Evolutionary conservation across 768 basidiomycete species (phyloP), one percentile per base, ranked within the genome.

Genomic region (Suillus subalutaceus): DNA sequence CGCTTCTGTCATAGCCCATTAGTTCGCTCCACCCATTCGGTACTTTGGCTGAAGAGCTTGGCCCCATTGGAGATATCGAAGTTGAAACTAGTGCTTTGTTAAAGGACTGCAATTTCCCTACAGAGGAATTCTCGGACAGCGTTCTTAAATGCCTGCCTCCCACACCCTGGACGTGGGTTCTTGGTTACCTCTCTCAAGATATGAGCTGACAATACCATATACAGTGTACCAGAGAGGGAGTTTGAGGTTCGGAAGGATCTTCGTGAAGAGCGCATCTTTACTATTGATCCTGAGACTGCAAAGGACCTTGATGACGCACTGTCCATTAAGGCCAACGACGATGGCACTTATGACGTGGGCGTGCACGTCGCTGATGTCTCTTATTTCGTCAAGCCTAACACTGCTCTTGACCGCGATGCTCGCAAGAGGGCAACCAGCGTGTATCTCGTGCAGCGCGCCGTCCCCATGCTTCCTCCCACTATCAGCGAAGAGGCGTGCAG

Each of bases 71-170:
- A n/a, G 94, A 99, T 70, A 90, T 97, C 62, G 96, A 99, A 78
- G 96, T 97, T 9, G 97, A 99, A 79, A 99, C 97, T 6, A 96
- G 94, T 67, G 97, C 97, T 9, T 82, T 99, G 66, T 83, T 99
- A 69, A 99, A 99, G 78, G 97, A 99, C 77, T 98, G 96, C 84
- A 98, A 98, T 79, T 98, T 98, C 89, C 94, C 97, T 2, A 93
- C 94, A 0, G 96, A 97, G 77, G 97, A 99, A 68, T 99, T 99
- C 79, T 88, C 90, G 10, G 97, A 99, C 57, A 92, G 92, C 72
- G 96, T 98, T 30, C 74, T 95, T 68, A 98, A 99, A 78, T 99
- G 97, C 75, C 80, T 99, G 32, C 97, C 97, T 58, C 97, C 97
- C 30, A 85, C 93, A 67, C 97, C 97, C 16, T 99, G 96, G 96